phyloP scores from a whole-genome alignment of 2,329 filamentous ascomycete genomes.

The Penicillium freii region DNA sequence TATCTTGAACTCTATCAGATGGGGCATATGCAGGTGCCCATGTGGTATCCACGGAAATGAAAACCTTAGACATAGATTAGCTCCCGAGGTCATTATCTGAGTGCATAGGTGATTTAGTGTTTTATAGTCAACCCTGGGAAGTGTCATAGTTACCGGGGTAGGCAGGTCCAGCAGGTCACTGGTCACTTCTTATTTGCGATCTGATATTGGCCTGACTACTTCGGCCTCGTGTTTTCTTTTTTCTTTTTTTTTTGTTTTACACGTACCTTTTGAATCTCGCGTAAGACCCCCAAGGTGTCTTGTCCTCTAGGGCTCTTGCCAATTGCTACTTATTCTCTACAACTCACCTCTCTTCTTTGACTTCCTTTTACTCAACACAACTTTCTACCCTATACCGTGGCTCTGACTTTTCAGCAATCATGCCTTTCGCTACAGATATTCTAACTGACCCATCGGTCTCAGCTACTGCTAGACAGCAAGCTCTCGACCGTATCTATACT shows the following conservation, averaged over 20 bases:
- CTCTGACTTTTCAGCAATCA: slow-evolving; percentile 1
- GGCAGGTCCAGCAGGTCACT: slow-evolving; percentile 15
- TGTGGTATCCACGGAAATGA: background rate
- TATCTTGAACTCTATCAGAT: slow-evolving; percentile 3
- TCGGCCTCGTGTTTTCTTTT: background rate
- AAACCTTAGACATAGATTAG: background rate
- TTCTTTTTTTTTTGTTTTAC: background rate
- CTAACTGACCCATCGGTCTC: slow-evolving; percentile 21
- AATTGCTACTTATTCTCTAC: background rate
- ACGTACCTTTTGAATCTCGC: background rate
- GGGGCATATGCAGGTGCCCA: background rate
- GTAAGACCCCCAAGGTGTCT: background rate
- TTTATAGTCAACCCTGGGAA: background rate
- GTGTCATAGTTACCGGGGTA: background rate
- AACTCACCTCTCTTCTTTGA: background rate
- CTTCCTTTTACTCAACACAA: background rate
- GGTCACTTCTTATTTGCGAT: slow-evolving; percentile 11
- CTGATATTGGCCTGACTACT: background rate
- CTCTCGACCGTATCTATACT: slow-evolving; percentile 24
- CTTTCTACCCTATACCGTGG: too few relatives aligned
- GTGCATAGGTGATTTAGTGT: background rate
- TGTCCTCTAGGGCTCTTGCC: background rate
- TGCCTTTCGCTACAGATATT: slow-evolving; percentile 25
- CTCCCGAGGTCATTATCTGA: background rate
- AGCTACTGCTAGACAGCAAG: slow-evolving; percentile 20